Evolutionary conservation across 441 rosid species (phyloP).

Genomic region (Mallotus japonicus): DNA sequence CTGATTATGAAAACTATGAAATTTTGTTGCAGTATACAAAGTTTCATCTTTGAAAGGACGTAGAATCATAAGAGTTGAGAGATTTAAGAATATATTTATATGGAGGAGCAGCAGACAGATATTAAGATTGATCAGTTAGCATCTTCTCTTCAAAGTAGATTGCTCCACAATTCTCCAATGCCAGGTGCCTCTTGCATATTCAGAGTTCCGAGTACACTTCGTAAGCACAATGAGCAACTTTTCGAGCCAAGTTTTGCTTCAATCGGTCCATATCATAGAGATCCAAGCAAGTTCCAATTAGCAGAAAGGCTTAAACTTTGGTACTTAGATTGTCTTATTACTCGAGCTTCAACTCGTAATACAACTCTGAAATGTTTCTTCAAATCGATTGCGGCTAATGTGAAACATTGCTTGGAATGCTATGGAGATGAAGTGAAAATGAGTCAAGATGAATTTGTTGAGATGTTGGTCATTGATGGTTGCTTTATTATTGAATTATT

Average conservation of each 20-base stretch:
- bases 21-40: too few species aligned
- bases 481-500: not conserved
- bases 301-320: not conserved
- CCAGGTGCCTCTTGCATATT: not conserved
- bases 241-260: not conserved
- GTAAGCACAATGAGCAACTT: not conserved
- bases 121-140: not conserved
- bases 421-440: not conserved
- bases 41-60: too few species aligned
- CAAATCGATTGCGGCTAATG: not conserved
- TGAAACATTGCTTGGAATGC: not conserved
- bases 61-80: too few species aligned
- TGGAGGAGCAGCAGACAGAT: not conserved
- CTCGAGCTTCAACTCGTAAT: not conserved
- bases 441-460: not conserved
- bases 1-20: too few species aligned
- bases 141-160: not conserved
- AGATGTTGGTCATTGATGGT: not conserved
- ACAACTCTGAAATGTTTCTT: not conserved
- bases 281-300: not conserved
- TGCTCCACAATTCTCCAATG: not conserved
- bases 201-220: not conserved
- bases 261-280: not conserved
- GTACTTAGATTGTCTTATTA: conserved; percentile 1
- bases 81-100: too few species aligned